A percentile compares a stretch with the other conserved stretches of the same genome.
phyloP scores from a whole-genome alignment of 2,329 filamentous ascomycete species.

The Xylariaceae sp. region DNA sequence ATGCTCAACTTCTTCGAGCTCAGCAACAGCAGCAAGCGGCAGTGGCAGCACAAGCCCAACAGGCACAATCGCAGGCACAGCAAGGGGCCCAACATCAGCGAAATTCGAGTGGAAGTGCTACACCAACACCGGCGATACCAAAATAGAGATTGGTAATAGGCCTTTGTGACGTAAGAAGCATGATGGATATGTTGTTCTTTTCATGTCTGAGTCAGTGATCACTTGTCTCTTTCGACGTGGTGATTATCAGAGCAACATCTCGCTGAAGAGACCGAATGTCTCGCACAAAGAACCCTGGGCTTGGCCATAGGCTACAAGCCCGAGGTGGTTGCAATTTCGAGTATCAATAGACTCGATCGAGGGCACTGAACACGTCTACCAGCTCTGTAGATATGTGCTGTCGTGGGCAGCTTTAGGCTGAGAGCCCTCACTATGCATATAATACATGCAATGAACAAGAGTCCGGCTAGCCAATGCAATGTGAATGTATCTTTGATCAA shows the following conservation, averaged over 20 bases:
- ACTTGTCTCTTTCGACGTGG: too few species aligned
- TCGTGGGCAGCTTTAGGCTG: neutral
- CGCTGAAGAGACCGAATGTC: too few species aligned
- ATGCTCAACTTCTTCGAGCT: constrained; percentile 60
- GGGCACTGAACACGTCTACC: neutral
- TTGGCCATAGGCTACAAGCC: neutral
- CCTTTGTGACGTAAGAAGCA: constrained; percentile 3
- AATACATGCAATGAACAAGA: neutral
- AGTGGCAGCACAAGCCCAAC: constrained; percentile 36
- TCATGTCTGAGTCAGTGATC: neutral
- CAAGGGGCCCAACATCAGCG: constrained; percentile 34
- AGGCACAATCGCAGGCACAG: constrained; percentile 29
- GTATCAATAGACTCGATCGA: neutral
- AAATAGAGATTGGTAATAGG: constrained; percentile 19
- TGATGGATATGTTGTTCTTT: constrained; percentile 15
- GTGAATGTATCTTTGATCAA: neutral
- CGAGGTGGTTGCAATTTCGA: neutral
- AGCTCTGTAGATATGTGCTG: neutral
- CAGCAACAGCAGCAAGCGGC: constrained; percentile 55
- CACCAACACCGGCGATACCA: constrained; percentile 30
- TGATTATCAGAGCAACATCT: too few species aligned
- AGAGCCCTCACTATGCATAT: neutral
- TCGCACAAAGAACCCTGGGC: neutral
- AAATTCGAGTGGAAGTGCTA: constrained; percentile 36
- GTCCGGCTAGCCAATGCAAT: neutral